phyloP scores from a whole-genome alignment of 2,329 filamentous ascomycete genomes.

The Aspergillus tanneri region DNA sequence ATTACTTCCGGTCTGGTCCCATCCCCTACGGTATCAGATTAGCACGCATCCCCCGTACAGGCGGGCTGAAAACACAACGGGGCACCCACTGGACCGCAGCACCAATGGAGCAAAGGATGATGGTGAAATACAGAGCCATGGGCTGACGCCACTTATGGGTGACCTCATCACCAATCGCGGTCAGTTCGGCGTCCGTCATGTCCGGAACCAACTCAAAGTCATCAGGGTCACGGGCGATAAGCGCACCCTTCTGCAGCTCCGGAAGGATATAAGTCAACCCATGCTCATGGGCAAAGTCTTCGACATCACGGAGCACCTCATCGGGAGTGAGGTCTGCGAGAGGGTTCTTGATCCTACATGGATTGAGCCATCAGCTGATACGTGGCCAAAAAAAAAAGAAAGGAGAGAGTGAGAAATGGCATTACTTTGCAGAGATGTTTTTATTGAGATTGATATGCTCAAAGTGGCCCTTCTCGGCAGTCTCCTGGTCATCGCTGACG shows the following conservation, averaged over 20 bases:
- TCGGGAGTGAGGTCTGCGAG: slow-evolving; percentile 41
- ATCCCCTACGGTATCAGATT: slow-evolving; percentile 22
- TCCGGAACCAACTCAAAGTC: slow-evolving; percentile 46
- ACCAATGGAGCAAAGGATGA: slow-evolving; percentile 53
- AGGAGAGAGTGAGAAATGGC: not conserved
- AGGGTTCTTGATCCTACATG: slow-evolving; percentile 47
- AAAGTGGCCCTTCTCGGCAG: slow-evolving; percentile 22
- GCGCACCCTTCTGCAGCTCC: slow-evolving; percentile 49
- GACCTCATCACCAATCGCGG: slow-evolving; percentile 47
- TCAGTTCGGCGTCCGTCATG: slow-evolving; percentile 44
- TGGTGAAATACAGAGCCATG: slow-evolving; percentile 49
- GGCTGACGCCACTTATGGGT: slow-evolving; percentile 54
- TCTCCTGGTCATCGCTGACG: slow-evolving; percentile 13
- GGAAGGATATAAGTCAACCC: slow-evolving; percentile 43
- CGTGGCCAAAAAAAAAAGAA: not conserved
- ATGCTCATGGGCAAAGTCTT: slow-evolving; percentile 44
- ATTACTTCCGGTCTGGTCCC: slow-evolving; percentile 37
- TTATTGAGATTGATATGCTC: slow-evolving; percentile 30
- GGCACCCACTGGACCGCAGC: slow-evolving; percentile 51
- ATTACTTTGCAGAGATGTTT: slow-evolving; percentile 31
- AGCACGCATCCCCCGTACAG: not conserved
- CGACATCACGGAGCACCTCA: slow-evolving; percentile 43
- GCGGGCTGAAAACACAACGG: not conserved
- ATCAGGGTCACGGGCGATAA: slow-evolving; percentile 51
- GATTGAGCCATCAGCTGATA: not conserved